phyloP scores from a whole-genome alignment of 176 grass and related monocot species.

The Tuctoria greenei region DNA sequence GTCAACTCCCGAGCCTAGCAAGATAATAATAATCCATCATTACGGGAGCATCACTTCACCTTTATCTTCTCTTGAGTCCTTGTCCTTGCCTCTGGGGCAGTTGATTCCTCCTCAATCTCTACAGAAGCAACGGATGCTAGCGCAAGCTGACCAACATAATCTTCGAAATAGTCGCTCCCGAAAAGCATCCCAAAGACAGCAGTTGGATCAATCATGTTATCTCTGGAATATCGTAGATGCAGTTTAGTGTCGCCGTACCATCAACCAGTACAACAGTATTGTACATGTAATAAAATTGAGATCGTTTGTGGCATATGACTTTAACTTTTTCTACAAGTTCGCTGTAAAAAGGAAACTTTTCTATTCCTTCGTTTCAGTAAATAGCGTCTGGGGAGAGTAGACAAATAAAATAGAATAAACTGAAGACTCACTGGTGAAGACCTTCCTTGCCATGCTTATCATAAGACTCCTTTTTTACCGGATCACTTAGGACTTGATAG shows the following conservation, averaged over 20 bases:
- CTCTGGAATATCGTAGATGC: constrained; percentile 35
- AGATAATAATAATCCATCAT: neutral
- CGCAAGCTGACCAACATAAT: constrained; percentile 73
- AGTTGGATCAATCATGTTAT: constrained; percentile 63
- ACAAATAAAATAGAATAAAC: neutral
- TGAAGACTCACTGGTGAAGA: constrained; percentile 63
- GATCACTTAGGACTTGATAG: constrained; percentile 93
- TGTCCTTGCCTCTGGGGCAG: constrained; percentile 39
- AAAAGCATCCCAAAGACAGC: constrained; percentile 85
- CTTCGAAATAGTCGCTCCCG: constrained; percentile 75
- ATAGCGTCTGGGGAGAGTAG: neutral
- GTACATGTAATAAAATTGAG: neutral
- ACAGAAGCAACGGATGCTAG: constrained; percentile 64
- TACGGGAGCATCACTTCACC: constrained; percentile 33
- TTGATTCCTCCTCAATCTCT: constrained; percentile 59
- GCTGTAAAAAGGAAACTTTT: neutral
- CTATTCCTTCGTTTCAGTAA: neutral
- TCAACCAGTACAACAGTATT: neutral
- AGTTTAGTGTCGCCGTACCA: neutral
- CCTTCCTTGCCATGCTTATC: constrained; percentile 88
- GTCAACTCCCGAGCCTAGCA: neutral
- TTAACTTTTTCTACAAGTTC: neutral
- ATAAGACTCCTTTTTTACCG: constrained; percentile 69
- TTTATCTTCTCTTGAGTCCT: constrained; percentile 73
- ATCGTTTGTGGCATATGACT: neutral